phyloP scores from a whole-genome alignment of 371 early-diverging fungal species.

The Enterocytospora artemiae region DNA sequence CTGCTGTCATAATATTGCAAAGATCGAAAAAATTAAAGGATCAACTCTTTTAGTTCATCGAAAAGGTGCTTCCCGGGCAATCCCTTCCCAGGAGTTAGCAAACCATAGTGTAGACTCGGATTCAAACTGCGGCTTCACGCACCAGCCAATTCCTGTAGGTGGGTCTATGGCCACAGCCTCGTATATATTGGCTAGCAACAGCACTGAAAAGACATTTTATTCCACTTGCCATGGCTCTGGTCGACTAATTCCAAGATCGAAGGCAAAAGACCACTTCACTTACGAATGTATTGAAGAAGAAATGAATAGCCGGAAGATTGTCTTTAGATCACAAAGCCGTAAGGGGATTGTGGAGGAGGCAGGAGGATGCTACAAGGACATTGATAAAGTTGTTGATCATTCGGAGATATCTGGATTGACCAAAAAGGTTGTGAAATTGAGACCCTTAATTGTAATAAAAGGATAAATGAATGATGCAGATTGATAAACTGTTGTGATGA shows the following conservation, averaged over 20 bases:
- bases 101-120: constrained; percentile 28
- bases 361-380: constrained; percentile 54
- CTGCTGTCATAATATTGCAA: constrained; percentile 54
- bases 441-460: constrained; percentile 55
- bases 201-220: constrained; percentile 30
- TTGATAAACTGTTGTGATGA: too few species aligned
- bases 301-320: constrained; percentile 35
- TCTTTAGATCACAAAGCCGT: constrained; percentile 20
- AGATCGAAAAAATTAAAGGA: constrained; percentile 32
- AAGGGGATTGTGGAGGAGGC: constrained; percentile 53
- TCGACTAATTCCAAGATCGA: constrained; percentile 44
- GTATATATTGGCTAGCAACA: constrained; percentile 48
- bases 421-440: constrained; percentile 41
- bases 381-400: constrained; percentile 53
- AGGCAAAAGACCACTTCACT: constrained; percentile 28
- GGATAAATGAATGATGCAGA: too few species aligned
- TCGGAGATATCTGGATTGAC: constrained; percentile 45
- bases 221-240: constrained; percentile 58
- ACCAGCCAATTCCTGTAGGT: constrained; percentile 50
- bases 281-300: constrained; percentile 23
- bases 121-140: constrained; percentile 12
- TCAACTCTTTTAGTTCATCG: constrained; percentile 41
- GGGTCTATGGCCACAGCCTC: constrained; percentile 58
- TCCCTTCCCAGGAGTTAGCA: constrained; percentile 23
- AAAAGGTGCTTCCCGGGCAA: constrained; percentile 53